These are phyloP conservation scores for Botrytis pseudocinerea DNA, from an alignment of 2,329 filamentous ascomycete species.

Conservation along the genomic window DNA sequence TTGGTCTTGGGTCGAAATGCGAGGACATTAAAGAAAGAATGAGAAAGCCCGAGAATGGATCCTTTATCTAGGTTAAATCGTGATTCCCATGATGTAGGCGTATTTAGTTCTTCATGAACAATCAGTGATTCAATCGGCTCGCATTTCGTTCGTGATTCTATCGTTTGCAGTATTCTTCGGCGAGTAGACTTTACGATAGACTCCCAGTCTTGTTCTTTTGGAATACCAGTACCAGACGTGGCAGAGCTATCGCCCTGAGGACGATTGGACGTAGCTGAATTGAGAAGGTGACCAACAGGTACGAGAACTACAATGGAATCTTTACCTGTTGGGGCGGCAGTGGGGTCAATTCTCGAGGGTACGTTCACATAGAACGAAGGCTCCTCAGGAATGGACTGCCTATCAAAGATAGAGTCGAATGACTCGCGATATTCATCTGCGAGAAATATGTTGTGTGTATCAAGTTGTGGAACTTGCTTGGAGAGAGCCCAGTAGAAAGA, in stretches of 20 bases:
- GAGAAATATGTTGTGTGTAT: conserved; percentile 75
- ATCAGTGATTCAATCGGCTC: conserved; percentile 44
- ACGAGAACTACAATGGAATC: conserved; percentile 71
- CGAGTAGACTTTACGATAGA: conserved; percentile 60
- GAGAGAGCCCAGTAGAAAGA: conserved; percentile 75
- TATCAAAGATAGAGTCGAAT: conserved; percentile 76
- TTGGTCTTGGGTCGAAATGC: conserved; percentile 62
- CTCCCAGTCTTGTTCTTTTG: conserved; percentile 58
- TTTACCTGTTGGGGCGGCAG: conserved; percentile 63
- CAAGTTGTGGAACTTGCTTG: conserved; percentile 60
- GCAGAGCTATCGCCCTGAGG: conserved; percentile 31
- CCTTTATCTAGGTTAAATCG: conserved; percentile 75
- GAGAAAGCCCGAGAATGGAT: conserved; percentile 69
- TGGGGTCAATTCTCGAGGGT: conserved; percentile 66
- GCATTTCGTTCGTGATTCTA: conserved; percentile 60
- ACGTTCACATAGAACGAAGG: conserved; percentile 80
- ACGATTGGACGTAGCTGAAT: conserved; percentile 43
- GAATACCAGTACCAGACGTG: conserved; percentile 35
- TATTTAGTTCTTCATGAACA: conserved; percentile 63
- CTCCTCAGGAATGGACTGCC: conserved; percentile 64
- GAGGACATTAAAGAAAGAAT: conserved; percentile 73
- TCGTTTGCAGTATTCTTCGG: conserved; percentile 59
- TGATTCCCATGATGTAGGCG: conserved; percentile 62
- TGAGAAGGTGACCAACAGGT: conserved; percentile 67
- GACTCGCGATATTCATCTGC: conserved; percentile 70